phyloP scores from a whole-genome alignment of 805 yeast genomes.

The Candida dajiaensis region DNA sequence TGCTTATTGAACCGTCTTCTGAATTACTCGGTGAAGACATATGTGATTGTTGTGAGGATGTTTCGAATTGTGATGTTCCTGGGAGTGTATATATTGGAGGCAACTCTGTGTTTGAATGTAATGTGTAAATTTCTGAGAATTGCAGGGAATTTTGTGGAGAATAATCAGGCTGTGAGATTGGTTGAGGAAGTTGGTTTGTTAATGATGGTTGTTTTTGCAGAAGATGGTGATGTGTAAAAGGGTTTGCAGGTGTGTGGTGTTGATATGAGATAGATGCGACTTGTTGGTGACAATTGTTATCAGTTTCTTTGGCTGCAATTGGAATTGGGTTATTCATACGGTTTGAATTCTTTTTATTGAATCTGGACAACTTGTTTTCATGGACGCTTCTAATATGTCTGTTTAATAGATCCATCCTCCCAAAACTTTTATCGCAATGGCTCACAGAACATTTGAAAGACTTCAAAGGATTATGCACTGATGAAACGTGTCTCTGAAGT shows the following conservation, averaged over 20 bases:
- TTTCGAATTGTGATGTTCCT: neutral
- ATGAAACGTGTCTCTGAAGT: conserved; percentile 27
- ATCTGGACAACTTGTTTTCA: conserved; percentile 34
- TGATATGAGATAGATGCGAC: neutral
- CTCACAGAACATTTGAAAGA: conserved; percentile 67
- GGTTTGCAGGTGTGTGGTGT: neutral
- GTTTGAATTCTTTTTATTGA: conserved; percentile 27
- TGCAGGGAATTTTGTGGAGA: neutral
- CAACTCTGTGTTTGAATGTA: neutral
- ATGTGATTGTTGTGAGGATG: neutral
- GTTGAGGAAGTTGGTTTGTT: neutral
- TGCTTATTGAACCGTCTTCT: neutral
- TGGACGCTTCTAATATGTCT: conserved; percentile 32
- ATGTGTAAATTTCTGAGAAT: neutral
- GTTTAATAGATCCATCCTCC: conserved; percentile 30
- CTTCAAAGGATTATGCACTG: conserved; percentile 24
- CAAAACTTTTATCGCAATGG: conserved; percentile 66
- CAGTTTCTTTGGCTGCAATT: neutral
- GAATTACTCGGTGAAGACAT: neutral
- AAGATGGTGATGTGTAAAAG: neutral
- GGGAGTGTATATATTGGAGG: neutral
- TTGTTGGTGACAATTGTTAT: neutral
- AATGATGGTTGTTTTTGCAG: neutral
- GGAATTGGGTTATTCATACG: neutral
- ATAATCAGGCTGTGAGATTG: neutral